Percentiles rank a stretch among this genome's conserved stretches.
These are phyloP conservation scores for Geotrichum europaeum DNA, from an alignment of 1,139 yeast species.

Conservation along the genomic window DNA sequence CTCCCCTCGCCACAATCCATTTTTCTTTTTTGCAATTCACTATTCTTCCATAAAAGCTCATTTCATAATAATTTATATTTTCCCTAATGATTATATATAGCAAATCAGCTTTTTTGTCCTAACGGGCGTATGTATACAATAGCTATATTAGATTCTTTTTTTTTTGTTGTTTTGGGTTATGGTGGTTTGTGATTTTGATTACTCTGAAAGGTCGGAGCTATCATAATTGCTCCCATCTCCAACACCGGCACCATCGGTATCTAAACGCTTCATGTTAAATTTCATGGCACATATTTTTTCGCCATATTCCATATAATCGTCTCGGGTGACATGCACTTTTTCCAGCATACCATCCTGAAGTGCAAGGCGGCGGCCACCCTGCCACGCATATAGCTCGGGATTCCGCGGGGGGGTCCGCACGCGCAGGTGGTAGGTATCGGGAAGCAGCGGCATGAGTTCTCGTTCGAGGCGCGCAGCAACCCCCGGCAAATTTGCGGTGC, in stretches of 20 bases:
- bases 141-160: neutral
- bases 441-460: conserved; percentile 35
- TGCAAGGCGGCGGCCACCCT: conserved; percentile 51
- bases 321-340: conserved; percentile 57
- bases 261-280: conserved; percentile 18
- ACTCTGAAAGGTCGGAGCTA: neutral
- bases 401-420: conserved; percentile 41
- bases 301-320: conserved; percentile 85
- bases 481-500: conserved; percentile 66
- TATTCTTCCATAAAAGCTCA: neutral
- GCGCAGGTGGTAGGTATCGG: conserved; percentile 39
- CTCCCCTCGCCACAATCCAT: too few relatives aligned
- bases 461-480: conserved; percentile 49
- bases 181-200: neutral
- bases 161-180: neutral
- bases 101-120: neutral
- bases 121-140: neutral
- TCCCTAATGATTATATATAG: neutral
- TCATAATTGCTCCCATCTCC: neutral
- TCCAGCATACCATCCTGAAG: conserved; percentile 45
- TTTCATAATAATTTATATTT: neutral
- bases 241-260: neutral
- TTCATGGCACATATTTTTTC: conserved; percentile 34
- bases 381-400: conserved; percentile 48
- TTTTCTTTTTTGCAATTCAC: neutral